Percentiles rank a stretch among this genome's conserved stretches.
phyloP scores from a whole-genome alignment of 2,329 filamentous ascomycete genomes.

The Parascedosporium putredinis region DNA sequence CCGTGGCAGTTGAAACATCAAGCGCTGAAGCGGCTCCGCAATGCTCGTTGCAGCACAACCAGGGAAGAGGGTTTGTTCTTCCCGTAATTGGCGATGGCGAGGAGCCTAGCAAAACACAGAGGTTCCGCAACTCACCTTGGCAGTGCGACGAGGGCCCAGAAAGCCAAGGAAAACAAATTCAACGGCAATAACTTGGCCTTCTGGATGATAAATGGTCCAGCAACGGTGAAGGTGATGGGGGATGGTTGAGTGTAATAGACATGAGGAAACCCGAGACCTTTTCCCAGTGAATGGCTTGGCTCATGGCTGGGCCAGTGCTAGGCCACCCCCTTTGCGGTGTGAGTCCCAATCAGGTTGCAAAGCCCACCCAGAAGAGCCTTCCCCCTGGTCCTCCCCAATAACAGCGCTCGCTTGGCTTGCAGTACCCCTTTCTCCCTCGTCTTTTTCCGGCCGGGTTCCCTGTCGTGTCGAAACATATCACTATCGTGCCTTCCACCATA shows the following conservation, averaged over 20 bases:
- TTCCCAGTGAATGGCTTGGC: too few relatives aligned
- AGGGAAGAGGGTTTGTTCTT: neutral
- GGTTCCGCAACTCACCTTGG: neutral
- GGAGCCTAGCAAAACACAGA: neutral
- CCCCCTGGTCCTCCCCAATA: too few relatives aligned
- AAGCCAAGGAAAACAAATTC: too few relatives aligned
- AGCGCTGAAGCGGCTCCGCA: neutral
- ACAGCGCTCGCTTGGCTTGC: neutral
- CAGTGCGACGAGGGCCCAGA: too few relatives aligned
- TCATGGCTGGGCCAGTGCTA: too few relatives aligned
- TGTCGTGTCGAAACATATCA: neutral
- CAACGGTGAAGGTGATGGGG: slow-evolving; percentile 1
- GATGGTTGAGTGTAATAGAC: too few relatives aligned
- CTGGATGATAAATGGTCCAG: too few relatives aligned
- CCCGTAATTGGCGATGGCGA: neutral
- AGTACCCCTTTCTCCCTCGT: neutral
- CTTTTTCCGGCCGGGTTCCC: neutral
- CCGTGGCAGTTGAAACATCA: neutral
- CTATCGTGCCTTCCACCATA: neutral
- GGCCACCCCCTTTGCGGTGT: too few relatives aligned
- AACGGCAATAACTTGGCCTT: too few relatives aligned
- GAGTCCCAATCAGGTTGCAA: too few relatives aligned
- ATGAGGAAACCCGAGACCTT: too few relatives aligned
- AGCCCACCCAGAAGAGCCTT: too few relatives aligned
- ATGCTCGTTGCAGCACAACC: neutral